A percentile compares a stretch with the other conserved stretches of the same genome.
These are phyloP conservation scores for Sherardia arvensis DNA, from an alignment of 257 asterid genomes.

Conservation along the genomic window DNA sequence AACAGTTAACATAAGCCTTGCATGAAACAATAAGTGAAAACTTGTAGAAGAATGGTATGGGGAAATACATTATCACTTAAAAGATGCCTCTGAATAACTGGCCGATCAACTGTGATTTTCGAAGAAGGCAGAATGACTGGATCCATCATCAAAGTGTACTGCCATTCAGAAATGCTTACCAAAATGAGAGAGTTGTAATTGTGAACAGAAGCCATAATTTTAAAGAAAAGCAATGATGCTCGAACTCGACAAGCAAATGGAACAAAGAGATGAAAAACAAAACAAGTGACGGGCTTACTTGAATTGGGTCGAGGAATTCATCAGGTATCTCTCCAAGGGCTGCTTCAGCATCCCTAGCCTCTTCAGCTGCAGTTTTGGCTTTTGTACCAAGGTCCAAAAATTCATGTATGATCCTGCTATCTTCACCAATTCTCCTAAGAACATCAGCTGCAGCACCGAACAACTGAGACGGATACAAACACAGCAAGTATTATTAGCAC, in stretches of 20 bases:
- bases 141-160: conserved; percentile 94
- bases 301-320: conserved; percentile 97
- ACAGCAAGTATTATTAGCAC: conserved; percentile 1
- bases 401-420: conserved; percentile 56
- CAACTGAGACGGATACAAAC: conserved; percentile 34
- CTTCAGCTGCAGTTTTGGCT: conserved; percentile 71
- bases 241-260: no score
- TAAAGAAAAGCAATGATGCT: background rate
- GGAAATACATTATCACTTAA: conserved; percentile 48
- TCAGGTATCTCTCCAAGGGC: conserved; percentile 98
- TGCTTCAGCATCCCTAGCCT: conserved; percentile 93
- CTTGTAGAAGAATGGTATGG: background rate
- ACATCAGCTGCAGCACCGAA: conserved; percentile 82
- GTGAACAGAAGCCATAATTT: no score
- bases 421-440: conserved; percentile 74
- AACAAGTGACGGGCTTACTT: conserved; percentile 29
- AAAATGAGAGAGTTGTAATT: conserved; percentile 1
- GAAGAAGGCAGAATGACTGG: conserved; percentile 94
- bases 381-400: conserved; percentile 73
- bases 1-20: background rate
- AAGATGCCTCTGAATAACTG: conserved; percentile 94
- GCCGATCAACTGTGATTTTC: conserved; percentile 62
- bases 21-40: background rate
- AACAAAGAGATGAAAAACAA: background rate
- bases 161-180: conserved; percentile 22